Evolutionary conservation across 1,284 basidiomycete genomes (phyloP).

Genomic region (Athelia sp.): DNA sequence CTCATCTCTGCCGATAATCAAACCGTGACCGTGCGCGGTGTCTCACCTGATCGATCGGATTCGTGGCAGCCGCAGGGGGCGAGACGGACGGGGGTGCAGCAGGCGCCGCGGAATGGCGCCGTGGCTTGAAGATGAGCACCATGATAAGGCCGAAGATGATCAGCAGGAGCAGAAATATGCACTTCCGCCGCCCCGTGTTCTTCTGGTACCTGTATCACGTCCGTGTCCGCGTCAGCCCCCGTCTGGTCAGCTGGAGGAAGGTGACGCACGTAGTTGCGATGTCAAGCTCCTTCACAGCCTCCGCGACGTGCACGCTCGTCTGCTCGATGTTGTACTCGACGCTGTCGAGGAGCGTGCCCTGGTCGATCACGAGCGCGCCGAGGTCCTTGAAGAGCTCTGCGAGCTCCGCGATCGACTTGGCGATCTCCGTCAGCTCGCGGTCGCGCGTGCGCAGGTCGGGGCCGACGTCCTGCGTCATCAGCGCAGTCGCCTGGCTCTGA

Average conservation of each 20-base stretch:
- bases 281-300: conserved; percentile 83
- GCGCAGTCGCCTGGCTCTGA: conserved; percentile 35
- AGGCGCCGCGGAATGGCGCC: conserved; percentile 24
- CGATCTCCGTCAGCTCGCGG: conserved; percentile 86
- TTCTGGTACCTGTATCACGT: conserved; percentile 73
- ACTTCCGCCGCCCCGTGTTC: conserved; percentile 86
- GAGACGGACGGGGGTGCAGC: background rate
- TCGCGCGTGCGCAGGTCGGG: conserved; percentile 59
- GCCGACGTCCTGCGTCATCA: conserved; percentile 16
- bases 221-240: conserved; percentile 3
- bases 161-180: conserved; percentile 88
- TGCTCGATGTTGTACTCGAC: conserved; percentile 98
- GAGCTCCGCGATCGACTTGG: conserved; percentile 85
- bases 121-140: conserved; percentile 80
- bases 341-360: conserved; percentile 94
- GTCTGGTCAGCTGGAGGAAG: conserved; percentile 4
- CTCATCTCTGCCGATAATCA: too few relatives aligned
- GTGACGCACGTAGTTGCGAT: conserved; percentile 68
- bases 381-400: conserved; percentile 97
- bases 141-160: conserved; percentile 84
- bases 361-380: conserved; percentile 91
- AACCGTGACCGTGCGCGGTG: too few relatives aligned
- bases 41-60: too few relatives aligned
- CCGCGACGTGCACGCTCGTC: conserved; percentile 76
- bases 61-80: background rate